Evolutionary conservation across 2,329 filamentous ascomycete genomes (phyloP).

Genomic region (Fusarium devonianum): DNA sequence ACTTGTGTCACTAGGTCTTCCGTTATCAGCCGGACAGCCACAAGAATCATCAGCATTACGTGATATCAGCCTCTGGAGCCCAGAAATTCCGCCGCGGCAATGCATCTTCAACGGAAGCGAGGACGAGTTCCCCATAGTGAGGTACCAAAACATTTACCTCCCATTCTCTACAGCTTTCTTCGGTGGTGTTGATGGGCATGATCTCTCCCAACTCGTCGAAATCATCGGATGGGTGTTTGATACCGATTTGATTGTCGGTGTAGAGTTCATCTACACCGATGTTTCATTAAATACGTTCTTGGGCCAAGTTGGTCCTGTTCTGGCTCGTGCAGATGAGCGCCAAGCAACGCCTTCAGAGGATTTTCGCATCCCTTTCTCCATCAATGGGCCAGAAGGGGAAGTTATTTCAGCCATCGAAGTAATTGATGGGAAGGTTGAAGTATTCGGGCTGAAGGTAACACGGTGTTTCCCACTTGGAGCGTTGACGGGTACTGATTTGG

Average conservation of each 20-base stretch:
- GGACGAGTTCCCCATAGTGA: neutral
- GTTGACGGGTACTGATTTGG: neutral
- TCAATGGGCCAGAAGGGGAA: slow-evolving; percentile 11
- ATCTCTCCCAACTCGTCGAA: slow-evolving; percentile 2
- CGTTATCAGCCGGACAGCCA: neutral
- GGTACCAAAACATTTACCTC: neutral
- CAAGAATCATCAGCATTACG: neutral
- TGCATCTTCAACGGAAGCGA: slow-evolving; percentile 2
- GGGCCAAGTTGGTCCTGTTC: neutral
- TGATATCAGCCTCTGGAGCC: slow-evolving; percentile 4
- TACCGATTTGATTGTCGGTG: neutral
- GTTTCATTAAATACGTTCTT: slow-evolving; percentile 5
- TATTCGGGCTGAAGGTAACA: neutral
- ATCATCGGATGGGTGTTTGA: slow-evolving; percentile 11
- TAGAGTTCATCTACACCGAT: slow-evolving; percentile 7
- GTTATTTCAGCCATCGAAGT: neutral
- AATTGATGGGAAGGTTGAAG: neutral
- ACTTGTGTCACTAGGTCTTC: neutral
- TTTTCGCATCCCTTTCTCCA: neutral
- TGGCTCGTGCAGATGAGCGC: neutral
- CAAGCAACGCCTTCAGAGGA: neutral
- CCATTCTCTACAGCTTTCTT: slow-evolving; percentile 9
- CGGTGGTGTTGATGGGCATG: slow-evolving; percentile 6
- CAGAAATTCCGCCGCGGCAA: slow-evolving; percentile 3
- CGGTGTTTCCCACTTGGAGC: neutral